Conservation (phyloP, 768 basidiomycete species). For the Phlegmacium glaucopus region DNA sequence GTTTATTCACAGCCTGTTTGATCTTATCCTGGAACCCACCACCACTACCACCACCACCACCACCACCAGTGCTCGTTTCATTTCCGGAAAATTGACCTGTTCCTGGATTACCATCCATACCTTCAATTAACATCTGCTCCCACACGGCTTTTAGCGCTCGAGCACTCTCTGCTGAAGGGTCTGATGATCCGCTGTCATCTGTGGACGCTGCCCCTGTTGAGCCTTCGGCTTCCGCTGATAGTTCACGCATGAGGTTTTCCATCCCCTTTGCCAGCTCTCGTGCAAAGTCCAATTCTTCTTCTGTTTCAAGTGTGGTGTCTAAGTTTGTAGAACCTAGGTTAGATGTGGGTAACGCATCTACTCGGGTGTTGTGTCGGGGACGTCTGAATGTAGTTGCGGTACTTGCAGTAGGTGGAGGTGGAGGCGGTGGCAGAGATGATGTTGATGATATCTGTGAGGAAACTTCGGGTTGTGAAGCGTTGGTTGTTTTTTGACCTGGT, state of each 20-base stretch:
- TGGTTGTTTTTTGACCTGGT: constrained; percentile 10
- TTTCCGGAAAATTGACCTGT: constrained; percentile 7
- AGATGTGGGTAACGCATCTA: constrained; percentile 37
- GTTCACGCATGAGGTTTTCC: constrained; percentile 47
- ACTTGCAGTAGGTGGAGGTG: constrained; percentile 30
- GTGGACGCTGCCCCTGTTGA: constrained; percentile 19
- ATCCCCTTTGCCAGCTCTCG: constrained; percentile 46
- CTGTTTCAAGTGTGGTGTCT: constrained; percentile 26
- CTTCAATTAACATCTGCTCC: constrained; percentile 70
- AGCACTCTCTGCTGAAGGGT: constrained; percentile 26
- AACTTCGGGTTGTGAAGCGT: not conserved
- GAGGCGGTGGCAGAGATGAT: constrained; percentile 24
- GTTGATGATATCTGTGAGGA: constrained; percentile 4
- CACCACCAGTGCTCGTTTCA: constrained; percentile 3
- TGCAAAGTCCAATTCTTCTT: constrained; percentile 43
- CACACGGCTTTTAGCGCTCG: constrained; percentile 54
- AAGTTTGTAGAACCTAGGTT: constrained; percentile 29
- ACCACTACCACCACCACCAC: constrained; percentile 1
- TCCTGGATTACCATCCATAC: constrained; percentile 37
- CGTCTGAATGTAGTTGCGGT: constrained; percentile 26
- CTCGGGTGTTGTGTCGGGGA: constrained; percentile 47
- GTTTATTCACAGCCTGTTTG: constrained; percentile 67
- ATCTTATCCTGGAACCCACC: constrained; percentile 65
- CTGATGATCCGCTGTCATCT: constrained; percentile 17
- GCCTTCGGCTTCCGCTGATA: constrained; percentile 30